Conservation (phyloP, 1,284 basidiomycete genomes). For the Ganoderma leucocontextum region DNA sequence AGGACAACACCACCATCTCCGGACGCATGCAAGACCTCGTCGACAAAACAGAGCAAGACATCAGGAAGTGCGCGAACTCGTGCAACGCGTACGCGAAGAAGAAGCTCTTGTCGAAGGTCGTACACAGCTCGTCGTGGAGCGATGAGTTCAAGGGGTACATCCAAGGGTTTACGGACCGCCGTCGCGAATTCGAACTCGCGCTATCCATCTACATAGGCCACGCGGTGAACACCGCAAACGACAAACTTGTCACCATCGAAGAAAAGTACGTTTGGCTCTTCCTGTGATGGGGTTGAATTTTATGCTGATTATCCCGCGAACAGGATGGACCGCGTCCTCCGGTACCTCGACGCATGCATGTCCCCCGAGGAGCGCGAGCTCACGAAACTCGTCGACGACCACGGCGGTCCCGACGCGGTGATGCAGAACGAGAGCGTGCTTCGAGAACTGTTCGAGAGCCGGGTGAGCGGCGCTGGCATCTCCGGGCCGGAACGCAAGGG, state of each 20-base stretch:
- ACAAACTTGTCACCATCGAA: conserved; percentile 40
- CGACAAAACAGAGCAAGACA: conserved; percentile 35
- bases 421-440: neutral
- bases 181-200: conserved; percentile 43
- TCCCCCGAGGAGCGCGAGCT: conserved; percentile 11
- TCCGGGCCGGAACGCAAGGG: neutral
- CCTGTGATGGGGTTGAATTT: neutral
- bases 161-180: conserved; percentile 42
- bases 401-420: conserved; percentile 11
- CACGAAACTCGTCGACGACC: conserved; percentile 44
- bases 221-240: conserved; percentile 43
- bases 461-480: neutral
- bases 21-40: conserved; percentile 34
- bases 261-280: conserved; percentile 24
- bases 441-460: conserved; percentile 35
- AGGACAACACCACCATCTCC: conserved; percentile 25
- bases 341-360: conserved; percentile 1
- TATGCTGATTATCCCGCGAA: conserved; percentile 34
- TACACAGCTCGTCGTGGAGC: conserved; percentile 49
- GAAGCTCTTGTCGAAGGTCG: conserved; percentile 43
- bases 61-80: conserved; percentile 39
- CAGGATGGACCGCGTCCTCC: conserved; percentile 12
- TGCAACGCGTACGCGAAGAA: conserved; percentile 43
- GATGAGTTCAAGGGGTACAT: conserved; percentile 43
- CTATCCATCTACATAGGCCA: conserved; percentile 45